Conservation (phyloP, 2,329 filamentous ascomycete species). For the Neopestalotiopsis sp. region DNA sequence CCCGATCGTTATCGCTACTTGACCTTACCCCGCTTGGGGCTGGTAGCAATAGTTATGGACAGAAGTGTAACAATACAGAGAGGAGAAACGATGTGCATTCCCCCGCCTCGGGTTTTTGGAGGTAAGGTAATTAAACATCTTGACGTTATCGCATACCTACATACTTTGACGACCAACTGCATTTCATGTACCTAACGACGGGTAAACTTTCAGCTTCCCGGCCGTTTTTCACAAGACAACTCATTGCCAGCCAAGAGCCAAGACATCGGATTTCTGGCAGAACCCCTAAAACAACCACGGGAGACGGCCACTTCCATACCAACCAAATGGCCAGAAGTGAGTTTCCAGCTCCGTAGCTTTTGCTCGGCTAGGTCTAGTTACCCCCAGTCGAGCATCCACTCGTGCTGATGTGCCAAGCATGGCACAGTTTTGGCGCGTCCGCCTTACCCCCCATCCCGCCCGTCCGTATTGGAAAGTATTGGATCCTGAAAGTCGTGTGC, state of each 20-base stretch:
- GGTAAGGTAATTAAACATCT: background rate
- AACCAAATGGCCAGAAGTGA: background rate
- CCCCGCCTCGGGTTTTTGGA: background rate
- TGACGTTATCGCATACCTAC: background rate
- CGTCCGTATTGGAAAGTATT: background rate
- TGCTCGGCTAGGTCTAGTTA: background rate
- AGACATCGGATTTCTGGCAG: background rate
- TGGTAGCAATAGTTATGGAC: background rate
- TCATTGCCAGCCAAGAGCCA: background rate
- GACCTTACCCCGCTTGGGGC: background rate
- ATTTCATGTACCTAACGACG: background rate
- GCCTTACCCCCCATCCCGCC: slow-evolving; percentile 1
- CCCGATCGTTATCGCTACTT: background rate
- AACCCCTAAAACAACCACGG: background rate
- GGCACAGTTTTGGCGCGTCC: slow-evolving; percentile 1
- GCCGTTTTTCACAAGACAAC: background rate
- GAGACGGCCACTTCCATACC: background rate
- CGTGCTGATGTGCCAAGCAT: slow-evolving; percentile 12
- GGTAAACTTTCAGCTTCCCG: background rate
- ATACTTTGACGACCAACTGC: background rate
- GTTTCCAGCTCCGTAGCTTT: background rate
- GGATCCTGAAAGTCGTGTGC: slow-evolving; percentile 2
- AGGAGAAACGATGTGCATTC: too few relatives aligned
- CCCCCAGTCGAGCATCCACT: background rate
- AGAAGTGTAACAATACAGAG: background rate